Evolutionary conservation across 192 early-diverging fungal genomes (phyloP).

Genomic region (Podila epicladia): DNA sequence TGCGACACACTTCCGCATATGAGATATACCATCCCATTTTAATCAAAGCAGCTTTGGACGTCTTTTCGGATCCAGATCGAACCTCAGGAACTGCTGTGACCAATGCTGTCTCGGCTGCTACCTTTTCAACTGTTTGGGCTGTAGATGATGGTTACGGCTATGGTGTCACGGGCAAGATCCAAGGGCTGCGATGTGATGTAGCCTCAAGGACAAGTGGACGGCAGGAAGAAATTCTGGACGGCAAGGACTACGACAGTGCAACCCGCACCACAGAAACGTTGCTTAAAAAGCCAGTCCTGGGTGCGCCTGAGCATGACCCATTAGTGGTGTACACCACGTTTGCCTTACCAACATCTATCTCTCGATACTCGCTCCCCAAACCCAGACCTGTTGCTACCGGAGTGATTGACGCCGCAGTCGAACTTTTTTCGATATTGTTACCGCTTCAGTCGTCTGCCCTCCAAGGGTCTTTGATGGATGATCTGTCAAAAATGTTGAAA

Average conservation of each 20-base stretch:
- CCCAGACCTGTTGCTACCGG: slow-evolving; percentile 61
- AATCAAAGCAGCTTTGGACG: slow-evolving; percentile 54
- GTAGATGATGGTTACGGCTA: slow-evolving; percentile 63
- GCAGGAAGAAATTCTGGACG: slow-evolving; percentile 54
- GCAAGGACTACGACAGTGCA: slow-evolving; percentile 50
- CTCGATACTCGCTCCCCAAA: slow-evolving; percentile 47
- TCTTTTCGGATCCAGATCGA: slow-evolving; percentile 65
- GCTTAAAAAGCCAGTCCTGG: slow-evolving; percentile 66
- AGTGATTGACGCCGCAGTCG: slow-evolving; percentile 83
- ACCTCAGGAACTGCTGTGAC: slow-evolving; percentile 57
- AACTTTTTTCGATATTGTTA: slow-evolving; percentile 81
- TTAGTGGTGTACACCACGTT: slow-evolving; percentile 60
- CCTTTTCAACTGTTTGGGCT: slow-evolving; percentile 64
- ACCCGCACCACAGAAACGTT: slow-evolving; percentile 38
- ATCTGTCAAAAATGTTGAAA: slow-evolving; percentile 72
- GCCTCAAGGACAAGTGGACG: slow-evolving; percentile 44
- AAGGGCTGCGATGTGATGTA: slow-evolving; percentile 58
- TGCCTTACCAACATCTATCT: slow-evolving; percentile 26
- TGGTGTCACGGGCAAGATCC: slow-evolving; percentile 66
- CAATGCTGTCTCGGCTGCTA: slow-evolving; percentile 56
- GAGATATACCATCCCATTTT: slow-evolving; percentile 59
- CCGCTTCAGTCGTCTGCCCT: slow-evolving; percentile 70
- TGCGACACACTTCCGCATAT: slow-evolving; percentile 63
- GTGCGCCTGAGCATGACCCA: slow-evolving; percentile 74
- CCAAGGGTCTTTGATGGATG: slow-evolving; percentile 84